These are phyloP conservation scores for Linum tenue DNA, from an alignment of 345 rosid genomes.

Conservation along the genomic window DNA sequence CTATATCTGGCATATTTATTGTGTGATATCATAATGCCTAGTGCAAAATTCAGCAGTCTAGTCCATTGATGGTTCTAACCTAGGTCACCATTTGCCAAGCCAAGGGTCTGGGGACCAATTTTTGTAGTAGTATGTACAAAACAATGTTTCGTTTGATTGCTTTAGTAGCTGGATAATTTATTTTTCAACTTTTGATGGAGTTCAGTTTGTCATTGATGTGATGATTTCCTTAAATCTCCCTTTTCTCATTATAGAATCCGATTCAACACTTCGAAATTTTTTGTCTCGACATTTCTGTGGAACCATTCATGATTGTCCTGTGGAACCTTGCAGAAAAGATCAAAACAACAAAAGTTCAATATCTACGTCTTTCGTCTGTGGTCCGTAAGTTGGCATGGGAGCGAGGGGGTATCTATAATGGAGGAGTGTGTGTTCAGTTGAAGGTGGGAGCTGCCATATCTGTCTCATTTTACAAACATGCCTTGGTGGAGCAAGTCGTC, in stretches of 20 bases:
- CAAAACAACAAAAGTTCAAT: conserved; percentile 7
- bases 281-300: no score
- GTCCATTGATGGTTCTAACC: no score
- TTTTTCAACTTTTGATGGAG: no score
- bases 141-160: neutral
- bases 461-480: conserved; percentile 25
- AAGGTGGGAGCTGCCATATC: conserved; percentile 5
- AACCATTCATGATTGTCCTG: neutral
- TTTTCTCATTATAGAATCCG: no score
- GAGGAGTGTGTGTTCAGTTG: conserved; percentile 13
- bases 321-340: conserved; percentile 6
- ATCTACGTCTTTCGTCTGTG: conserved; percentile 17
- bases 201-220: no score
- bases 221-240: no score
- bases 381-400: conserved; percentile 13
- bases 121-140: neutral
- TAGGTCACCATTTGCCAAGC: neutral
- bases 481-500: conserved; percentile 15
- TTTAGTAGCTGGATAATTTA: neutral
- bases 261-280: no score
- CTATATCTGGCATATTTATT: neutral
- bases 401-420: conserved; percentile 15
- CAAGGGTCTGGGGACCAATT: no score
- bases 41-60: neutral
- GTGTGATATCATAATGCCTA: neutral